These are phyloP conservation scores for Agrocybe chaxingu DNA, from an alignment of 768 basidiomycete genomes.

Conservation along the genomic window DNA sequence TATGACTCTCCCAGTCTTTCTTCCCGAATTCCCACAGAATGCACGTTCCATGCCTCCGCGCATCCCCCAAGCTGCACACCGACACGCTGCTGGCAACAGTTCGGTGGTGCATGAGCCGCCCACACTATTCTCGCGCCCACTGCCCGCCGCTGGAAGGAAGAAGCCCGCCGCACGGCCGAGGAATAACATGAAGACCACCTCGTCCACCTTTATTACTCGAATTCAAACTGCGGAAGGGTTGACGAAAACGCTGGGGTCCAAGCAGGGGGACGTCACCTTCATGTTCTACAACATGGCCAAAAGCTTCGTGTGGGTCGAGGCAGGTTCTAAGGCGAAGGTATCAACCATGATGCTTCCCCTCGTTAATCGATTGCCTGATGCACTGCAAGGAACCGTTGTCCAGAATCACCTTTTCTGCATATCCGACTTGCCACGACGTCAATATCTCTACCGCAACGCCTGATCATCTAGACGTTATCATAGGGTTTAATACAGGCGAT, in stretches of 20 bases:
- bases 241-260: slow-evolving; percentile 64
- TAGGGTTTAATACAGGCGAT: slow-evolving; percentile 95
- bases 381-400: slow-evolving; percentile 74
- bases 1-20: slow-evolving; percentile 11
- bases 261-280: slow-evolving; percentile 83
- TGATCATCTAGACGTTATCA: slow-evolving; percentile 81
- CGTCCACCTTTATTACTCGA: slow-evolving; percentile 89
- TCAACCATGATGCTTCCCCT: slow-evolving; percentile 9
- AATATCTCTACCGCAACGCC: slow-evolving; percentile 75
- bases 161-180: slow-evolving; percentile 69
- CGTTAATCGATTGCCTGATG: slow-evolving; percentile 6
- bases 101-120: slow-evolving; percentile 42
- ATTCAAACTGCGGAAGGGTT: slow-evolving; percentile 80
- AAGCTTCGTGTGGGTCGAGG: slow-evolving; percentile 83
- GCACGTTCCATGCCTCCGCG: slow-evolving; percentile 11
- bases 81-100: slow-evolving; percentile 34
- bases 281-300: slow-evolving; percentile 87
- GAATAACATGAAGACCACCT: slow-evolving; percentile 87
- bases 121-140: slow-evolving; percentile 56
- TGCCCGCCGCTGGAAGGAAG: slow-evolving; percentile 52
- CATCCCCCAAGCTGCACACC: slow-evolving; percentile 31
- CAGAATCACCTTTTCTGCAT: slow-evolving; percentile 79
- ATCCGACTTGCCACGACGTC: slow-evolving; percentile 90
- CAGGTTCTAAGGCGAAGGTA: slow-evolving; percentile 83
- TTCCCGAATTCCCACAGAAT: slow-evolving; percentile 3